phyloP scores from a whole-genome alignment of 441 rosid species.

The Corymbia citriodora region DNA sequence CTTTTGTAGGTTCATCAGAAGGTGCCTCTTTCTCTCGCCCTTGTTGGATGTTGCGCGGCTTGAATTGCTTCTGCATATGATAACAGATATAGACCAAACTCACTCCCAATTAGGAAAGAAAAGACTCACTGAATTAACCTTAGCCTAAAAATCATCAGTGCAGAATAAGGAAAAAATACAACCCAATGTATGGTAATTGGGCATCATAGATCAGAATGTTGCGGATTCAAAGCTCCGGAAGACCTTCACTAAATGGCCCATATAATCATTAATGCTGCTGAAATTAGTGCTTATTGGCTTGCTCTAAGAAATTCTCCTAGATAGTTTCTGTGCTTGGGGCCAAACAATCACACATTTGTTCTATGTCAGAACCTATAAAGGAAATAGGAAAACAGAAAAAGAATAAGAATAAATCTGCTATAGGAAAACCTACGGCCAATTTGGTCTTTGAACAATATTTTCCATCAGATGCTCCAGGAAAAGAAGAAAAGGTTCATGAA shows the following conservation, averaged over 20 bases:
- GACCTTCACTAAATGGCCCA: neutral
- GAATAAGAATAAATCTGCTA: neutral
- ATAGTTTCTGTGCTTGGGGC: neutral
- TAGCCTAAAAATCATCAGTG: neutral
- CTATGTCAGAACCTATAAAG: neutral
- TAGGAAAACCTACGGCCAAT: neutral
- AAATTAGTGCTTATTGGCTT: neutral
- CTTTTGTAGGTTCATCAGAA: slow-evolving; percentile 17
- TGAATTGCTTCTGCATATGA: slow-evolving; percentile 72
- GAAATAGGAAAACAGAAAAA: neutral
- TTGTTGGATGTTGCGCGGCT: slow-evolving; percentile 32
- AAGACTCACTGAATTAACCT: neutral
- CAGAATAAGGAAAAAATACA: neutral
- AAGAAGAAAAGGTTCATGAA: neutral
- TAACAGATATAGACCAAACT: neutral
- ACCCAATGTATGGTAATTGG: neutral
- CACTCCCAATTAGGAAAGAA: neutral
- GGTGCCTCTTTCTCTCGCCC: slow-evolving; percentile 22
- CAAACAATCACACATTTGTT: neutral
- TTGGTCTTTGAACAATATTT: neutral
- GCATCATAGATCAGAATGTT: neutral
- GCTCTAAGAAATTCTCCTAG: neutral
- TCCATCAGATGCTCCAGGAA: neutral
- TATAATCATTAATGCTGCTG: neutral
- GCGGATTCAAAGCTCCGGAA: neutral